Conservation (phyloP, 169 alveolate genomes). For the Pseudocohnilembus persalinus region DNA sequence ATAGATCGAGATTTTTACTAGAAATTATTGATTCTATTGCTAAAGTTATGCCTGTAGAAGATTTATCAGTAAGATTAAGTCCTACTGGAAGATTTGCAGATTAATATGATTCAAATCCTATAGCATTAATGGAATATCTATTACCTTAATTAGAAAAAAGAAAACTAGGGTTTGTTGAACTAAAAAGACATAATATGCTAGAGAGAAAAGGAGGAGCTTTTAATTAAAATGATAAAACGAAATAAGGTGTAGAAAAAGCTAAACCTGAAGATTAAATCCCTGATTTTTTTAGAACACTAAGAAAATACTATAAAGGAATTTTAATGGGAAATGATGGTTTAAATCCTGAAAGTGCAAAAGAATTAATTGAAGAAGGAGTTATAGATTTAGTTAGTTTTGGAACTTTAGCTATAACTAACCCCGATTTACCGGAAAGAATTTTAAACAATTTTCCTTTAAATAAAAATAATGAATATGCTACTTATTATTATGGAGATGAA, state of each 20-base stretch:
- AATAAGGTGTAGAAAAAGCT: constrained; percentile 5
- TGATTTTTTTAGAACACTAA: constrained; percentile 24
- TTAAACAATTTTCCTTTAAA: constrained; percentile 3
- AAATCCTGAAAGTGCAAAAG: constrained; percentile 9
- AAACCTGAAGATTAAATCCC: constrained; percentile 20
- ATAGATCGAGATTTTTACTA: constrained; percentile 53
- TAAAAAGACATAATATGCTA: constrained; percentile 21
- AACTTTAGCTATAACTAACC: constrained; percentile 30
- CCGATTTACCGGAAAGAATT: constrained; percentile 26
- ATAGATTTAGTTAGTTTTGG: constrained; percentile 28
- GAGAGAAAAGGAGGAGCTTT: constrained; percentile 6
- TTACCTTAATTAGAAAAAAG: constrained; percentile 34
- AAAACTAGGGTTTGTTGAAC: constrained; percentile 34
- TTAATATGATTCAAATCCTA: constrained; percentile 40
- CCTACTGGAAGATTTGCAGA: constrained; percentile 40
- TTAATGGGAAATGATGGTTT: constrained; percentile 17
- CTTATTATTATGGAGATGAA: constrained; percentile 20
- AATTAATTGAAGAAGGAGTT: background rate
- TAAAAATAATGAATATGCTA: constrained; percentile 11
- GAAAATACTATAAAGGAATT: constrained; percentile 15
- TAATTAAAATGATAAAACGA: too few species aligned
- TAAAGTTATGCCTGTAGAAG: constrained; percentile 47
- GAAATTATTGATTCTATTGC: constrained; percentile 49
- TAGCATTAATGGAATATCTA: constrained; percentile 5
- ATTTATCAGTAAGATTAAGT: constrained; percentile 35